Conservation (phyloP, 2,329 filamentous ascomycete species). For the Fusarium staphyleae region DNA sequence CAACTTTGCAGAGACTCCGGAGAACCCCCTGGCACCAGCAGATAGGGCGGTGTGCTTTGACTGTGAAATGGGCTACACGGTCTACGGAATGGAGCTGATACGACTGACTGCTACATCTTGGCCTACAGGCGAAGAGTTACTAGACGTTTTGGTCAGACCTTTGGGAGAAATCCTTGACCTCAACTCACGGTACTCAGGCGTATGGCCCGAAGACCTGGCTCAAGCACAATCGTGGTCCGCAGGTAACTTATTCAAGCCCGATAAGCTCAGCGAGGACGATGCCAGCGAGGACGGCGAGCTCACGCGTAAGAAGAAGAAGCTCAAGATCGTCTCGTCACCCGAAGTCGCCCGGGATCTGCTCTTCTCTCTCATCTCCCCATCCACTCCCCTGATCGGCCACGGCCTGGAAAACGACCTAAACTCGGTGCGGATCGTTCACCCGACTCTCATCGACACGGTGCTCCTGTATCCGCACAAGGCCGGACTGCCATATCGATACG, state of each 20-base stretch:
- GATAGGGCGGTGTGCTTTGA: conserved; percentile 82
- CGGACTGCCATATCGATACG: conserved; percentile 78
- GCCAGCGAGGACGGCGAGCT: conserved; percentile 42
- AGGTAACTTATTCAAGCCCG: conserved; percentile 33
- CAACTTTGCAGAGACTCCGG: conserved; percentile 81
- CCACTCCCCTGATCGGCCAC: conserved; percentile 88
- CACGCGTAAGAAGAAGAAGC: conserved; percentile 47
- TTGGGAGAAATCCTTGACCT: conserved; percentile 86
- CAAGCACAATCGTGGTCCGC: conserved; percentile 66
- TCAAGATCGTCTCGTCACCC: conserved; percentile 80
- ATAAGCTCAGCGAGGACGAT: conserved; percentile 37
- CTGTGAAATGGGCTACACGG: conserved; percentile 98
- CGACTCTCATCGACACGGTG: conserved; percentile 83
- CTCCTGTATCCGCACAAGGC: conserved; percentile 80
- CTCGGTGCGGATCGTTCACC: conserved; percentile 82
- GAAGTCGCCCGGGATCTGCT: conserved; percentile 77
- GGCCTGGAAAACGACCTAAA: conserved; percentile 97
- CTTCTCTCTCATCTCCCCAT: conserved; percentile 75
- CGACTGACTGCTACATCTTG: conserved; percentile 88
- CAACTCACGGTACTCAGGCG: conserved; percentile 91
- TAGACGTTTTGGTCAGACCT: conserved; percentile 87
- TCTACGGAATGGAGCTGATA: conserved; percentile 85
- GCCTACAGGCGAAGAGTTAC: conserved; percentile 75
- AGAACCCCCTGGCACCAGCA: conserved; percentile 59
- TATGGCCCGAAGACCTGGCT: conserved; percentile 78